Base-by-base conservation (phyloP, 2,329 filamentous ascomycete species). In the Aspergillus sp. region DNA sequence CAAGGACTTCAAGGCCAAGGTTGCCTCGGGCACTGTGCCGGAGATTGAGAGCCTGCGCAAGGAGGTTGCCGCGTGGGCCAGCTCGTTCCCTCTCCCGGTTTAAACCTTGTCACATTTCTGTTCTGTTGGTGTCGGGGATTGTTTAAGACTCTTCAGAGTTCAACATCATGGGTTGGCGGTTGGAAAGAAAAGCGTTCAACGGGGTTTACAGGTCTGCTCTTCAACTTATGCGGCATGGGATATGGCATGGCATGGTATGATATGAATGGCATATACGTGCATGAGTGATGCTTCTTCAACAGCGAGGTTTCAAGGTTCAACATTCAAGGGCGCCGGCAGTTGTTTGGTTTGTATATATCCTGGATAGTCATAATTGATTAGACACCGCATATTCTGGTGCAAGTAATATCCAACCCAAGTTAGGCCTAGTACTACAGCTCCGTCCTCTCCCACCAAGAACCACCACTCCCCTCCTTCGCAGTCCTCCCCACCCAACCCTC, bases 1-100 rank as follows among this genome's bases (percentile, higher is more conserved):
- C 64, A 96, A 96, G 80, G 91, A 98, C 73, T 96, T 98, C 82
- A 93, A 89, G 75, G 79, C 78, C 60, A 89, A 86, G 75, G 85
- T 94, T 41, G 76, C 82, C 37, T 68, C 72, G 47, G 88, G 86
- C 44, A 75, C 81, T 55, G 72, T 93, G 30, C 65, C 75, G 40
- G 83, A 88, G 71, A 89, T 98, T 67, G 79, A 82, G 60, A 75
- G 73, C 48, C 74, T 94, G 60, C 83, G 80, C 71, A 82, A 86
- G 70, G 89, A 96, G 74, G 86, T 98, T 60, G 72, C 85, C 29
- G 67, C 68, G 30, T 98, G 89, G 89, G 85, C 84, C 58, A 74
- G 73, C 58, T 77, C 75, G 47, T 98, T 95, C 82, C 91, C 91
- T 55, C 82, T 98, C 42, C 91, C 91, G 41, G 53, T 63, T 37